Evolutionary conservation across 2,329 filamentous ascomycete species (phyloP), one percentile per base, ranked within the genome.

Genomic region (Talaromyces sp.): DNA sequence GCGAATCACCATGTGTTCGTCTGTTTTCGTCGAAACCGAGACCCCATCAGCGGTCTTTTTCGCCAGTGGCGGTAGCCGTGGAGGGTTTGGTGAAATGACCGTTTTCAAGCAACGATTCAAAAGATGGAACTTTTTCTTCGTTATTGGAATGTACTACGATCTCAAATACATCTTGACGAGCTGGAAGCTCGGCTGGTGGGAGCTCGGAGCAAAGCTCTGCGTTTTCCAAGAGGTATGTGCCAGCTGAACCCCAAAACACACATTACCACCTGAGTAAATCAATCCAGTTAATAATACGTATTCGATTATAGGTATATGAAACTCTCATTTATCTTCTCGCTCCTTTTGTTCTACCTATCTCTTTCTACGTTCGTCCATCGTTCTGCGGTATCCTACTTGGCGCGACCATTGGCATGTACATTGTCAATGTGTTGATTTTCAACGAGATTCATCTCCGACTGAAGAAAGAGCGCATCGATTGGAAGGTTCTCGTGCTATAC

Each of bases 91-190:
- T 9, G 79, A 81, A 60, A 80, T 78, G 76, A 81, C 78, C 0
- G 73, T 81, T n/a, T 80, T 77, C 64, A 75, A 74, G 52, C 79
- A 81, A 60, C 69, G 79, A 1, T 80, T 81, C 58, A 71, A 72
- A 46, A 66, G 78, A 13, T 81, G 79, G 79, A 81, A 81, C 45
- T 81, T 80, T 65, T 81, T 81, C 65, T 77, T 80, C 47, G 74
- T 80, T 2, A 76, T 76, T 36, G 73, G 78, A 13, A 71, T 81
- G 62, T 80, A 70, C 61, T 77, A 79, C 58, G 76, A 80, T 56
- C 63, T 79, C 57, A 58, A 63, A 3, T 81, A 81, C 49, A 75
- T 81, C 16, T 49, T 80, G 1, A 64, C 63, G 10, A 73, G 68
- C 52, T 81, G 79, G 79, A 76, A 75, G 49, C 66, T 81, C 7